These are phyloP conservation scores for Pseudopediastrum boryanum DNA, from an alignment of 139 green algal genomes.

Conservation along the genomic window DNA sequence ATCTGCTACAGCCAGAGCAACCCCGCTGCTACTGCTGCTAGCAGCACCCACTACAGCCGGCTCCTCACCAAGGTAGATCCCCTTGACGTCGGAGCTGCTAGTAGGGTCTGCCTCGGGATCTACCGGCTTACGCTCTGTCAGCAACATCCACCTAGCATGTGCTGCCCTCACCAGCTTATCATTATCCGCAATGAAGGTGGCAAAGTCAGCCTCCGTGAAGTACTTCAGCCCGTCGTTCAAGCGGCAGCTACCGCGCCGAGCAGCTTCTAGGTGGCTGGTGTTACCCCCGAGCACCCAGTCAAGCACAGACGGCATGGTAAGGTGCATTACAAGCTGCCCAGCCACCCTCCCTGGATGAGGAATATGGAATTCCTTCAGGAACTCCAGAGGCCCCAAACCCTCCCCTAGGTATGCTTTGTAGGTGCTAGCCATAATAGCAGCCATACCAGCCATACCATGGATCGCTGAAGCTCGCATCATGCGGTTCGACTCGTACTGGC, in stretches of 20 bases:
- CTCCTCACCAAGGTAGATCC: constrained; percentile 19
- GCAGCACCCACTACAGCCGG: not conserved
- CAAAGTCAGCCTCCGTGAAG: constrained; percentile 66
- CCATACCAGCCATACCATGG: constrained; percentile 89
- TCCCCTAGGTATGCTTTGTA: constrained; percentile 89
- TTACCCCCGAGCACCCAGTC: constrained; percentile 88
- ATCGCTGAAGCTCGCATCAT: constrained; percentile 82
- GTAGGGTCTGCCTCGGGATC: not conserved
- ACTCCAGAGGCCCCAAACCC: constrained; percentile 79
- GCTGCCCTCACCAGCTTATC: constrained; percentile 62
- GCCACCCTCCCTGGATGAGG: constrained; percentile 93
- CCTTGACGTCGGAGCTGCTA: constrained; percentile 50
- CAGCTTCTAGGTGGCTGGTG: constrained; percentile 47
- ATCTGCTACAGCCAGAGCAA: not conserved
- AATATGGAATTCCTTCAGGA: constrained; percentile 73
- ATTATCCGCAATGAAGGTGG: constrained; percentile 72
- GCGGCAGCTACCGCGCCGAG: constrained; percentile 18
- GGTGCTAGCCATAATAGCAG: constrained; percentile 85
- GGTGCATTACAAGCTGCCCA: constrained; percentile 71
- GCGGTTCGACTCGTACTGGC: constrained; percentile 69
- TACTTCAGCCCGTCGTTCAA: constrained; percentile 40
- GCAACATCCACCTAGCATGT: constrained; percentile 78
- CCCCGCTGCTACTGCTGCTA: constrained; percentile 8
- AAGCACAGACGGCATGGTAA: constrained; percentile 84
- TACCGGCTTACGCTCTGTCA: constrained; percentile 45